Conservation (phyloP, 2,329 filamentous ascomycete genomes). For the Aspergillus thermomutatus region DNA sequence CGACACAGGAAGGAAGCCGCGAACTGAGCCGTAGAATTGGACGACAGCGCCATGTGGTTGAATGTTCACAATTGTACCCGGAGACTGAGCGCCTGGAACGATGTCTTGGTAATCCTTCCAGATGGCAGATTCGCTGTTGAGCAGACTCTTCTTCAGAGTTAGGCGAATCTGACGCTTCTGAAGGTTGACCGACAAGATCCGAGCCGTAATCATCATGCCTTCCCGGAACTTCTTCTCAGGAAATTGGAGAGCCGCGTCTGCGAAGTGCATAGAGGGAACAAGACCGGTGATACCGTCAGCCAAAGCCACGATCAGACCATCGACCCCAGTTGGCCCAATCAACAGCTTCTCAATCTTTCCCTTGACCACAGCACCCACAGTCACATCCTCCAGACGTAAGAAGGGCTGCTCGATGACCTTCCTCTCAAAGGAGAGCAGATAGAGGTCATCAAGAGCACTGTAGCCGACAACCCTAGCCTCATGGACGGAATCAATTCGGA, state of each 20-base stretch:
- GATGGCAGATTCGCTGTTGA: conserved; percentile 81
- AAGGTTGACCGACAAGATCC: conserved; percentile 76
- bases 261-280: conserved; percentile 81
- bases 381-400: conserved; percentile 86
- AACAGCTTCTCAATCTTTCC: conserved; percentile 83
- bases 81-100: conserved; percentile 69
- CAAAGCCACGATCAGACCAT: conserved; percentile 76
- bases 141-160: conserved; percentile 89
- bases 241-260: conserved; percentile 82
- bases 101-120: conserved; percentile 77
- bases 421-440: conserved; percentile 78
- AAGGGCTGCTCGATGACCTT: conserved; percentile 82
- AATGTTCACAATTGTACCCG: conserved; percentile 83
- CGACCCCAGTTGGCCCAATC: conserved; percentile 72
- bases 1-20: conserved; percentile 83
- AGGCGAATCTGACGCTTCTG: conserved; percentile 76
- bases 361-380: conserved; percentile 74
- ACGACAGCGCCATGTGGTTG: conserved; percentile 77
- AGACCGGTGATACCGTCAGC: conserved; percentile 86
- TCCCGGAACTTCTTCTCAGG: conserved; percentile 96
- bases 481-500: conserved; percentile 74
- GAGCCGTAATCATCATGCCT: conserved; percentile 76
- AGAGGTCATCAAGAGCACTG: conserved; percentile 81
- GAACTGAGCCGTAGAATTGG: conserved; percentile 82
- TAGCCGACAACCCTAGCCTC: conserved; percentile 80